Percentiles rank a stretch among this genome's conserved stretches.
These are phyloP conservation scores for Neolentinus lepideus DNA, from an alignment of 1,284 basidiomycete species.

Conservation along the genomic window DNA sequence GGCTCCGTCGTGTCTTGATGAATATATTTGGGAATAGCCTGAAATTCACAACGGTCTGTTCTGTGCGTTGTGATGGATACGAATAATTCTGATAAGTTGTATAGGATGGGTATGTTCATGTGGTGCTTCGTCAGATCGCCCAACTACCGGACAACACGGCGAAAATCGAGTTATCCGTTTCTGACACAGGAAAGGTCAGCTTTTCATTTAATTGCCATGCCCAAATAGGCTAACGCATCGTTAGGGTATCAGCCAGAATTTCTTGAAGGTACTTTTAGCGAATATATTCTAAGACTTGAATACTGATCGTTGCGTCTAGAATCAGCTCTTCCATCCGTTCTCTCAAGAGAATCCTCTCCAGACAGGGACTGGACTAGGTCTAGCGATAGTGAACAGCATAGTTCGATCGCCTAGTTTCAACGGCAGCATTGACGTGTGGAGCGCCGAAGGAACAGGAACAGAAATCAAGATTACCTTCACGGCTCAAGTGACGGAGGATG, in stretches of 20 bases:
- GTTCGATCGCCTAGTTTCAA: conserved; percentile 81
- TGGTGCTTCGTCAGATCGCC: conserved; percentile 74
- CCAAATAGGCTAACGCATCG: conserved; percentile 5
- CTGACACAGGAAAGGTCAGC: conserved; percentile 84
- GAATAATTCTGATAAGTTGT: conserved; percentile 9
- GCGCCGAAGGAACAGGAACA: conserved; percentile 86
- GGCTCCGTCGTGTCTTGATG: conserved; percentile 89
- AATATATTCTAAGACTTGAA: background rate
- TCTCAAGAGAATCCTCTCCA: conserved; percentile 91
- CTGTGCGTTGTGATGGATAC: background rate
- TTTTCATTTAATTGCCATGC: background rate
- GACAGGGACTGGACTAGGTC: conserved; percentile 91
- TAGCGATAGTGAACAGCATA: conserved; percentile 94
- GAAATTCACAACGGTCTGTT: conserved; percentile 76
- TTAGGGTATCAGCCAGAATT: conserved; percentile 81
- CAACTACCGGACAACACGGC: conserved; percentile 47
- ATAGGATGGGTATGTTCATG: conserved; percentile 83
- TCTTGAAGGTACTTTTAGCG: conserved; percentile 57
- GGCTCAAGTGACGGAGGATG: conserved; percentile 54
- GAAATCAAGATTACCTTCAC: conserved; percentile 88
- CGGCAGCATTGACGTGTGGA: conserved; percentile 86
- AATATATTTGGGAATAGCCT: conserved; percentile 94
- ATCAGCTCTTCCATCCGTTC: conserved; percentile 96
- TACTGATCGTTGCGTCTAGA: conserved; percentile 34
- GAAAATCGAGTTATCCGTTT: conserved; percentile 80